These are phyloP conservation scores for Ogataea nakhonphanomensis DNA, from an alignment of 805 yeast species.

Conservation along the genomic window DNA sequence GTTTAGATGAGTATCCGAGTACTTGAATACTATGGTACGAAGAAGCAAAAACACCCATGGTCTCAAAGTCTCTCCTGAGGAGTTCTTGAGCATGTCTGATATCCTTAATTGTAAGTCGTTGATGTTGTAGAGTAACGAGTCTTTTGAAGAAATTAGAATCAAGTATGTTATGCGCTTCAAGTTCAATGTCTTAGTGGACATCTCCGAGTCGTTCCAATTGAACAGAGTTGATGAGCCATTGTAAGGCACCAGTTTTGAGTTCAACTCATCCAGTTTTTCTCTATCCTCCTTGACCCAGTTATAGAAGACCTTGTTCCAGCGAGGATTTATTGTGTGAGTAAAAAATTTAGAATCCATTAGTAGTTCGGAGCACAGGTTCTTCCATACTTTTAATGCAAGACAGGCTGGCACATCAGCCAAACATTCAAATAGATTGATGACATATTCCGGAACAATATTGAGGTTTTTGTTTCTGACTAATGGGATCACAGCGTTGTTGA, in stretches of 20 bases:
- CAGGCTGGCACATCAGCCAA: conserved; percentile 34
- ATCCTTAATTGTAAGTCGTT: conserved; percentile 41
- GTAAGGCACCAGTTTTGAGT: conserved; percentile 47
- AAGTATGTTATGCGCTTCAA: conserved; percentile 64
- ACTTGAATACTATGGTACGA: conserved; percentile 61
- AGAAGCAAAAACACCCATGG: conserved; percentile 53
- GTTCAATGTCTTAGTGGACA: conserved; percentile 33
- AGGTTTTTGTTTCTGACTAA: conserved; percentile 44
- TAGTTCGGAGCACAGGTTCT: conserved; percentile 55
- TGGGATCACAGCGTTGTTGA: conserved; percentile 53
- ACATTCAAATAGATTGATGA: conserved; percentile 42
- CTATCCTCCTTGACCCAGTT: conserved; percentile 66
- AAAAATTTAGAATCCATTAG: conserved; percentile 63
- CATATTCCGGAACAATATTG: conserved; percentile 36
- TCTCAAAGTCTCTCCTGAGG: conserved; percentile 33
- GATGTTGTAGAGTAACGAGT: conserved; percentile 48
- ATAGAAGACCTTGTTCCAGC: conserved; percentile 55
- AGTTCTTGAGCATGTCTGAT: conserved; percentile 27
- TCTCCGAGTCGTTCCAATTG: conserved; percentile 35
- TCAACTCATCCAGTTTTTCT: conserved; percentile 54
- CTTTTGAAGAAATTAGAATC: conserved; percentile 57
- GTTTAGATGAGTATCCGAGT: conserved; percentile 59
- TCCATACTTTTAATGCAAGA: conserved; percentile 56
- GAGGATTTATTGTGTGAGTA: conserved; percentile 29
- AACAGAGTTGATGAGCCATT: conserved; percentile 49